Base-by-base conservation (phyloP, 352 stramenopile species). In the Globisporangium iwayamae region DNA sequence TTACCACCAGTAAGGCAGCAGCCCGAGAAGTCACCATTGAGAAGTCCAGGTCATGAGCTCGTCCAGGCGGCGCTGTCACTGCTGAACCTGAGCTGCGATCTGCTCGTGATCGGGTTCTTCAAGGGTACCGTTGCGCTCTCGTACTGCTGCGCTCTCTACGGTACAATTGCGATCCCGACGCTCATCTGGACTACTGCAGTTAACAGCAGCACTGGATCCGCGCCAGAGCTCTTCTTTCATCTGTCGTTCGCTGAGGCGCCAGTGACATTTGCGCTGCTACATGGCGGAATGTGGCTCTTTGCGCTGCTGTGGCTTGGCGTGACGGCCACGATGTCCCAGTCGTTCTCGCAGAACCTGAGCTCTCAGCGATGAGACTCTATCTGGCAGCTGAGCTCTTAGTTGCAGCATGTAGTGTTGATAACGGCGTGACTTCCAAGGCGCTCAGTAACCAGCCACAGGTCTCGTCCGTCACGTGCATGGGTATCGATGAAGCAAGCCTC, bases 81-180 rank as follows among this genome's bases (percentile, higher is more conserved):
- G 32, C 30, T 63, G 45, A 55, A 9, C 16, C 57, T 63, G n/a
- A 63, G 57, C 57, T 65, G 46, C 48, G 59, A 65, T n/a, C 36
- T 65, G 34, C 50, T 65, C 1, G 20, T 48, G 1, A 65, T 65
- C 59, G 59, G 47, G 9, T 65, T 65, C 48, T 65, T 58, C 36
- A 56, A 65, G 22, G 47, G 47, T 13, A 65, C 59, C 3, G 1
- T 58, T 20, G 59, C 20, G 14, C 16, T 58, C 48, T 65, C 59
- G 48, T 65, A 65, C 36, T 65, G 47, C 59, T 58, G 59, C 22
- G 38, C 48, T 9, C 48, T 65, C 14, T 65, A 65, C 48, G 22
- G 25, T 9, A 11, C 36, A 7, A 1, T 47, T 16, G 16, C 28
- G 22, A 53, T 52, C 32, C 48, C 59, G 0, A 11, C 14, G 13